Base-by-base conservation (phyloP, 805 yeast genomes). In the Cyberlindnera subsufficiens region DNA sequence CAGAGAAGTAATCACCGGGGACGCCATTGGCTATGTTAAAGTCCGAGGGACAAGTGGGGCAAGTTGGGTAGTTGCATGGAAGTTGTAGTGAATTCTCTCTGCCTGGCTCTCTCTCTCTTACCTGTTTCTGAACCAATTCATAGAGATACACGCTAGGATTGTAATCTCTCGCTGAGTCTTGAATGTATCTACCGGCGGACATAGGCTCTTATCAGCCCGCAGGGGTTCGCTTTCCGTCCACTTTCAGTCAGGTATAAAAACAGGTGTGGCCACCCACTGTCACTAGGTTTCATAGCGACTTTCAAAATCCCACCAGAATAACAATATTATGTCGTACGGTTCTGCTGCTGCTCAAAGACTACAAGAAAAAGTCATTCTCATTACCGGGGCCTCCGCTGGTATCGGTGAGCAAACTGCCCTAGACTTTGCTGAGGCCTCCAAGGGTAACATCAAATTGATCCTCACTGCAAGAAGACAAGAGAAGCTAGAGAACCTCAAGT, bases 331-430 rank as follows among this genome's bases (percentile, higher is more conserved):
- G 84, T 81, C 88, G 7, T 78, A 71, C 66, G 90, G 90, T 52
- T 48, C 72, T 38, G 75, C 71, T 54, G 93, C 96, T 44, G 88
- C 90, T 38, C 79, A 82, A 61, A 77, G 97, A 63, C 68, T 91
- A 30, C 80, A 82, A 30, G 84, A 83, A 36, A 90, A 91, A 60
- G 78, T 79, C 19, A 73, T 87, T 15, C 74, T 91, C 32, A 82
- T 91, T 57, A 87, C 98, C 16, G 98, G 98, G 48, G 98, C 97
- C 11, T 86, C 96, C 32, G 81, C 96, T 8, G 98, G 99, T 42
- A 91, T 91, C 56, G 99, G 98, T 16, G 80, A 78, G 53, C 91
- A 95, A 43, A 89, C 96, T 14, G 98, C 97, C 14, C 64, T 72
- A 39, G 96, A 90, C 60, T 80, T 87, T 52, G 93, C 96, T 29